Percentiles rank a stretch among this genome's conserved stretches.
Conservation (phyloP, 495 filamentous ascomycete species). For the Lasiosphaeria hispida region DNA sequence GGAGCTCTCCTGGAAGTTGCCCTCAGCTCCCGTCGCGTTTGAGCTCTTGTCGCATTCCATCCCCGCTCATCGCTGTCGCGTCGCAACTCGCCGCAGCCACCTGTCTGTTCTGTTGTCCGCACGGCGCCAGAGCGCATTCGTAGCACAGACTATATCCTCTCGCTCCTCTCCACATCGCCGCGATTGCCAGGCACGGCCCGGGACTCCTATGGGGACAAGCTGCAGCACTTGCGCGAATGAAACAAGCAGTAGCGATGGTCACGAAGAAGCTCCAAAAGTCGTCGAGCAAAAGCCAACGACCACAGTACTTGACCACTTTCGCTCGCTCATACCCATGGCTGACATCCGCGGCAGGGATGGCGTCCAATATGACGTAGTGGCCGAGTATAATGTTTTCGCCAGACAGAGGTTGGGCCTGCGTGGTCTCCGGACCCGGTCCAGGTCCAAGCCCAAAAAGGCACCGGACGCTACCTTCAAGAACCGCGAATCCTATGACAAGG, state of each 20-base stretch:
- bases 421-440: not conserved
- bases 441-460: not conserved
- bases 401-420: conserved; percentile 4
- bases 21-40: too few relatives aligned
- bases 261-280: conserved; percentile 14
- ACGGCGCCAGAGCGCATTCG: too few relatives aligned
- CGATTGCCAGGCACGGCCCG: not conserved
- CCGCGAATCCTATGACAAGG: conserved; percentile 1
- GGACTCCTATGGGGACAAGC: conserved; percentile 16
- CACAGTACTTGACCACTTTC: conserved; percentile 15
- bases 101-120: too few relatives aligned
- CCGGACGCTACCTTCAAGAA: not conserved
- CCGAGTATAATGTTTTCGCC: conserved; percentile 1
- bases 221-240: conserved; percentile 16
- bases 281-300: conserved; percentile 14
- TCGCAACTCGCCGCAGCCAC: too few relatives aligned
- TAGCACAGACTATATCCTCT: not conserved
- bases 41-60: too few relatives aligned
- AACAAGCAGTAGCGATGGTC: not conserved
- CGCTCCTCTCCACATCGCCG: not conserved
- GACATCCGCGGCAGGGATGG: conserved; percentile 10
- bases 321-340: conserved; percentile 12
- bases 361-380: conserved; percentile 17
- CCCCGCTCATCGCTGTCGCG: too few relatives aligned
- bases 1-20: too few relatives aligned